Conservation (phyloP, 2,329 filamentous ascomycete species). For the Pezicula carpinea region DNA sequence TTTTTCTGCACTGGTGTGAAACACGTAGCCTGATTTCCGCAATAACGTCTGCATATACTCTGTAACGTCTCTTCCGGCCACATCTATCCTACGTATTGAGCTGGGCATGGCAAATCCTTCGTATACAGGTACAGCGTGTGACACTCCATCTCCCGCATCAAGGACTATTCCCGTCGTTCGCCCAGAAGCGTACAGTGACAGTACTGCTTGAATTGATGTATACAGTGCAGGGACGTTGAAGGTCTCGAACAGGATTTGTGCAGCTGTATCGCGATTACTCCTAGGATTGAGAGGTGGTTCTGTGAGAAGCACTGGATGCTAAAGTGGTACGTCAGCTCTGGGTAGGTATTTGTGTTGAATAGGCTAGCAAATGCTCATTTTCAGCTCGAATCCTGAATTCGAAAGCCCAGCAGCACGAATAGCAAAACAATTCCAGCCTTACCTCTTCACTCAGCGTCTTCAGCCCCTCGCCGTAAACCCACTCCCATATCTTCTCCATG, state of each 20-base stretch:
- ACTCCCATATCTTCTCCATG: conserved; percentile 99
- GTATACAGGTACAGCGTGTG: conserved; percentile 94
- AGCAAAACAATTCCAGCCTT: conserved; percentile 22
- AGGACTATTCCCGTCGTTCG: conserved; percentile 94
- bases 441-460: conserved; percentile 98
- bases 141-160: conserved; percentile 93
- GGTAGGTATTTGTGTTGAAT: background rate
- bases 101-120: conserved; percentile 96
- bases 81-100: conserved; percentile 92
- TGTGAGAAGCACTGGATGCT: conserved; percentile 94
- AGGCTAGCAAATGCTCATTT: too few species aligned
- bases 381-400: too few species aligned
- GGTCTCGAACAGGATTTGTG: conserved; percentile 96
- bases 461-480: conserved; percentile 91
- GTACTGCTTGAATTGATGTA: conserved; percentile 93
- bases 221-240: conserved; percentile 97
- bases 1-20: conserved; percentile 98
- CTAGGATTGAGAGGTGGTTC: conserved; percentile 94
- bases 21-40: conserved; percentile 87
- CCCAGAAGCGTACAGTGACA: conserved; percentile 92
- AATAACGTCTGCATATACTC: conserved; percentile 89
- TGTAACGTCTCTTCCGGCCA: conserved; percentile 92
- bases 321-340: conserved; percentile 1
- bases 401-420: background rate
- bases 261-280: conserved; percentile 91